Percentiles rank a stretch among this genome's conserved stretches.
Conservation (phyloP, 1,284 basidiomycete genomes). For the Termitomyces sp. region DNA sequence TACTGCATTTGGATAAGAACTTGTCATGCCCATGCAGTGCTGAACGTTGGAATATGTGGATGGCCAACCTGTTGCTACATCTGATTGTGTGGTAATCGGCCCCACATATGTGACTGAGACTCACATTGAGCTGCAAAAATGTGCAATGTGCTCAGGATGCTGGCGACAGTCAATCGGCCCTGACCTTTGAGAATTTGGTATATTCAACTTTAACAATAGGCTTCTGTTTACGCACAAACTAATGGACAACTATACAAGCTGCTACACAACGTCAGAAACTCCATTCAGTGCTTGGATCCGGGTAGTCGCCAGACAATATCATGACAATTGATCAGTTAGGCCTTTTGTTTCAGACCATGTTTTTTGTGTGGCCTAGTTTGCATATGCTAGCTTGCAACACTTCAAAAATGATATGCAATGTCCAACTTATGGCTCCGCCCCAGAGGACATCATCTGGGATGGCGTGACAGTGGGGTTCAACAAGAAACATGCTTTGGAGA, state of each 20-base stretch:
- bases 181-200: not conserved
- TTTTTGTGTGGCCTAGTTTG: conserved; percentile 4
- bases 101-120: not conserved
- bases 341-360: not conserved
- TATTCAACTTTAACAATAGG: conserved; percentile 8
- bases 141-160: not conserved
- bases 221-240: conserved; percentile 6
- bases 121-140: not conserved
- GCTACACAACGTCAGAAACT: conserved; percentile 6
- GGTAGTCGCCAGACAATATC: not conserved
- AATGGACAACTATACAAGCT: conserved; percentile 3
- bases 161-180: conserved; percentile 2
- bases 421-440: not conserved
- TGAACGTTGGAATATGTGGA: not conserved
- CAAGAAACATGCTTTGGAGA: not conserved
- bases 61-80: too few species aligned
- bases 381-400: not conserved
- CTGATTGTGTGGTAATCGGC: not conserved
- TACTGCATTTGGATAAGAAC: not conserved
- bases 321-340: not conserved
- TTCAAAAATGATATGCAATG: not conserved
- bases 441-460: not conserved
- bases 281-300: conserved; percentile 5
- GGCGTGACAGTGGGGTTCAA: not conserved
- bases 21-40: not conserved